These are phyloP conservation scores for California macrophylla DNA, from an alignment of 441 rosid genomes.

Conservation along the genomic window DNA sequence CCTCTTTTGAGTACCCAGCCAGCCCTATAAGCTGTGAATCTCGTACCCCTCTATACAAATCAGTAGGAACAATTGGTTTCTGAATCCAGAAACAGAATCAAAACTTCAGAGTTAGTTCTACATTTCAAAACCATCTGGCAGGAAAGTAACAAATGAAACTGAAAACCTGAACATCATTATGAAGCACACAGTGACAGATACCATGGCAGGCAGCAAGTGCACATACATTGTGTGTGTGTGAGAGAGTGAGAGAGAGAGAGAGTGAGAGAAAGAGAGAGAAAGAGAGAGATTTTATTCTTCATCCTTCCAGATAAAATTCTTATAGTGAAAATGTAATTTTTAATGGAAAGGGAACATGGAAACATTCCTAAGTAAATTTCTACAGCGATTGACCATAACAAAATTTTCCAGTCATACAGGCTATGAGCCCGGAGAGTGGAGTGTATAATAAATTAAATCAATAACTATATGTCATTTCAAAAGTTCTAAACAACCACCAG, in stretches of 20 bases:
- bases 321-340: not conserved
- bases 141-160: not conserved
- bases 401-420: not conserved
- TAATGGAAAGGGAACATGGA: not conserved
- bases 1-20: slow-evolving; percentile 94
- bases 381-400: not conserved
- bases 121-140: not conserved
- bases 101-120: not conserved
- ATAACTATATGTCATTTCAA: not conserved
- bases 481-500: not conserved
- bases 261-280: not conserved
- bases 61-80: slow-evolving; percentile 77
- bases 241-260: not conserved
- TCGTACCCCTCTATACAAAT: slow-evolving; percentile 60
- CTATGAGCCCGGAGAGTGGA: not conserved
- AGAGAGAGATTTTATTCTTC: not conserved
- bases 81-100: slow-evolving; percentile 23
- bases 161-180: not conserved
- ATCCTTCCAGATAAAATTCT: not conserved
- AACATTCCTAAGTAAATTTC: not conserved
- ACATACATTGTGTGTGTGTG: not conserved
- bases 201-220: not conserved
- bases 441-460: not conserved
- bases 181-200: not conserved
- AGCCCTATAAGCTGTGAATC: slow-evolving; percentile 85